Percentiles rank a stretch among this genome's conserved stretches.
Evolutionary conservation across 1,284 basidiomycete genomes (phyloP).

Genomic region (Schizophyllum commune): DNA sequence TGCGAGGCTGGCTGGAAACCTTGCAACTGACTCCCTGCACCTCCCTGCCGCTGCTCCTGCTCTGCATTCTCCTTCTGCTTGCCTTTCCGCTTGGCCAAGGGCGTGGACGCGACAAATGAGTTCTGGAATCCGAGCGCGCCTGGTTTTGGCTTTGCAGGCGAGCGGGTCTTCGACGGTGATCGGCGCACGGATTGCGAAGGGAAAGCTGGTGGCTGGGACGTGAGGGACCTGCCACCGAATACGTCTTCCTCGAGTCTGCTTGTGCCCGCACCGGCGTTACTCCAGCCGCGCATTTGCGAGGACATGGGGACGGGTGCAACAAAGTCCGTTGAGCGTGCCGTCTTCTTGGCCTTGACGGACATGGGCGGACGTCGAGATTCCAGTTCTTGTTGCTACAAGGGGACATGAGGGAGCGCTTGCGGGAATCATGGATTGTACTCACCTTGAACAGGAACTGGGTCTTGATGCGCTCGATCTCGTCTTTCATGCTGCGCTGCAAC

Average conservation of each 20-base stretch:
- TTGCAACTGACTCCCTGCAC: too few species aligned
- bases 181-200: constrained; percentile 20
- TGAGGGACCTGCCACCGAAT: constrained; percentile 29
- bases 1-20: not conserved
- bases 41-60: too few species aligned
- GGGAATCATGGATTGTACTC: constrained; percentile 12
- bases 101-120: constrained; percentile 32
- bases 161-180: constrained; percentile 8
- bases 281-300: constrained; percentile 34
- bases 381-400: constrained; percentile 58
- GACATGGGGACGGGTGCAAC: constrained; percentile 31
- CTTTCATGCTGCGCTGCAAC: constrained; percentile 51
- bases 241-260: constrained; percentile 20
- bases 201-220: not conserved
- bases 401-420: constrained; percentile 1
- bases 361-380: constrained; percentile 49
- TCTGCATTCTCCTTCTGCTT: constrained; percentile 3
- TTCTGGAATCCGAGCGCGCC: constrained; percentile 41
- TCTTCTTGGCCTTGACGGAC: constrained; percentile 34
- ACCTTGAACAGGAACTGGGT: constrained; percentile 68
- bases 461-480: constrained; percentile 61
- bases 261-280: constrained; percentile 13
- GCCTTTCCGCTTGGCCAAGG: constrained; percentile 15
- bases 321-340: constrained; percentile 18
- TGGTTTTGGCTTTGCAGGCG: constrained; percentile 25